Evolutionary conservation across 441 rosid species (phyloP), one percentile per base, ranked within the genome.

Genomic region (Euphorbia schlechtendalii): DNA sequence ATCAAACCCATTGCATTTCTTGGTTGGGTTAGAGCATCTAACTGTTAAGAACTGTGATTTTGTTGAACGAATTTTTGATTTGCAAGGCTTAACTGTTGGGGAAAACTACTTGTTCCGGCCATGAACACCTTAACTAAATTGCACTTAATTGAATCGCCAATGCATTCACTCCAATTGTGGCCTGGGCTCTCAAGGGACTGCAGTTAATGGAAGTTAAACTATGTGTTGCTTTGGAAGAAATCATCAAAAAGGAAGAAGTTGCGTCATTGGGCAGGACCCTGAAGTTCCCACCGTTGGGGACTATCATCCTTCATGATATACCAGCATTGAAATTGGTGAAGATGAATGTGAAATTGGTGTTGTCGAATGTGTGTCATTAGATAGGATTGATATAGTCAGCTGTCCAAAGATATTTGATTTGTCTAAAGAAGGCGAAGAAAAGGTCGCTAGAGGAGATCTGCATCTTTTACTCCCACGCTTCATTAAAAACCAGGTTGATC

Each of bases 31-130:
- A 36, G 1, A 2, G 8, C 10, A 10, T 18, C 61, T 71, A 15
- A 22, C 11, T 27, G 69, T 71, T 43, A 24, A 56, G 27, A 64
- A 65, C 3, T 71, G 74, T 65, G 62, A 52, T 9, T 71, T 36
- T 8, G 27, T 65, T 14, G 56, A 71, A 53, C 61, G 41, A 17
- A 22, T 59, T 32, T 58, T 71, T 65, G 69, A 65, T 53, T 28
- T 57, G 24, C 24, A 53, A 13, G 43, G 68, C 15, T 15, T 59
- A 13, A 49, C 34, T 52, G 24, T 52, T 58, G 60, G 20, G 3
- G 69, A 64, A 17, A 32, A 38, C 28, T 22, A 3, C 21, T 20
- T 12, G 27, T 30, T 24, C 4, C 46, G 20, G 17, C 24, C 13
- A 18, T 65, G 20, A n/a, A 61, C n/a, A 20, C 2, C 5, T 65